A percentile compares a stretch with the other conserved stretches of the same genome.
phyloP scores from a whole-genome alignment of 176 grass and related monocot genomes.

The Aegilops longissima region DNA sequence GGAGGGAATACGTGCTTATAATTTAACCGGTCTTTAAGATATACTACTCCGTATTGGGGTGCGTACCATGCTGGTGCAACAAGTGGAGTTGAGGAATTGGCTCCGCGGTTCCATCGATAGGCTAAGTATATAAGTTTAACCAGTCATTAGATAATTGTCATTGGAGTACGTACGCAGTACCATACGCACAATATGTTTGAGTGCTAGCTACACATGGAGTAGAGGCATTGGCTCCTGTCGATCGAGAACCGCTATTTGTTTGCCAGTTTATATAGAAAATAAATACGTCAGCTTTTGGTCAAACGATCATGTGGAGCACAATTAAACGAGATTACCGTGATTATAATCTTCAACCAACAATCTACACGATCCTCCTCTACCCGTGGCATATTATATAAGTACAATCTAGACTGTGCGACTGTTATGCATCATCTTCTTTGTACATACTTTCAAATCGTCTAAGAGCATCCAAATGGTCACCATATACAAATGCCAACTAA shows the following conservation, averaged over 20 bases:
- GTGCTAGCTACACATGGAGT: not conserved
- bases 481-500: not conserved
- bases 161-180: not conserved
- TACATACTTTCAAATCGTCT: not conserved
- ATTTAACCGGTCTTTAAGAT: slow-evolving; percentile 8
- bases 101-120: not conserved
- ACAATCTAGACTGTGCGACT: not conserved
- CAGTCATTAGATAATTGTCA: not conserved
- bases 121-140: not conserved
- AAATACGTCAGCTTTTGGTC: not conserved
- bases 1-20: not conserved
- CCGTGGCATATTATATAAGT: not conserved
- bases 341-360: not conserved
- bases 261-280: not conserved
- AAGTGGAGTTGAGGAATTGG: not conserved
- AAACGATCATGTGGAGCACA: not conserved
- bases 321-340: not conserved
- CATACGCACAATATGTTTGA: not conserved
- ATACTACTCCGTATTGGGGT: not conserved
- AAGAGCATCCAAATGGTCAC: too few species aligned
- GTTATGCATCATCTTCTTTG: not conserved
- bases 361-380: not conserved
- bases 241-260: not conserved
- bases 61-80: not conserved
- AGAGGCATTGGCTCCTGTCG: not conserved